These are phyloP conservation scores for Starmerella tilneyi DNA, from an alignment of 805 yeast species.

Conservation along the genomic window DNA sequence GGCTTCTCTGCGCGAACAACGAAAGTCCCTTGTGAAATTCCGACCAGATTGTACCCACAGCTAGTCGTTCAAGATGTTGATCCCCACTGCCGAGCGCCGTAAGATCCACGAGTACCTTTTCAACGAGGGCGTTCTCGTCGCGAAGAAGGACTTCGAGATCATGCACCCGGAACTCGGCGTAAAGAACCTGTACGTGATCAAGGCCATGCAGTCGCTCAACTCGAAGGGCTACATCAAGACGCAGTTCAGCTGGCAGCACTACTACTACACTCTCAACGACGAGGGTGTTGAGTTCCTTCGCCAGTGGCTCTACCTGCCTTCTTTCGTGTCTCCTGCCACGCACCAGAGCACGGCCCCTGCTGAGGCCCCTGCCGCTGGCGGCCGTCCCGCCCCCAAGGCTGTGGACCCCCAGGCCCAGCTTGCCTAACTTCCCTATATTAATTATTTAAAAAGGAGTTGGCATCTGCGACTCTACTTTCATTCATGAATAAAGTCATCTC, in stretches of 20 bases:
- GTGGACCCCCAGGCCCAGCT: constrained; percentile 33
- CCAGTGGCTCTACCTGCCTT: constrained; percentile 97
- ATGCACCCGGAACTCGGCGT: constrained; percentile 97
- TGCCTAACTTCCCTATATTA: constrained; percentile 24
- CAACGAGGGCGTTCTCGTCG: constrained; percentile 99
- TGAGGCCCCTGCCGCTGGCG: constrained; percentile 53
- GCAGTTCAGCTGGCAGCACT: constrained; percentile 99
- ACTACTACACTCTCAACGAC: constrained; percentile 99
- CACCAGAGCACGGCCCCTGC: constrained; percentile 72
- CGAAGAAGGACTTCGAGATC: constrained; percentile 97
- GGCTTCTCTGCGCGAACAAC: constrained; percentile 6
- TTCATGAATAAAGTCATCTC: constrained; percentile 3
- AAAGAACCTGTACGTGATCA: constrained; percentile 93
- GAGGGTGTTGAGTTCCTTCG: constrained; percentile 98
- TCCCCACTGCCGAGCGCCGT: constrained; percentile 99
- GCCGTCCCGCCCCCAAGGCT: constrained; percentile 20
- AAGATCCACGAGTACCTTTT: constrained; percentile 98
- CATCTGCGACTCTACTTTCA: constrained; percentile 4
- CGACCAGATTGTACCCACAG: constrained; percentile 13
- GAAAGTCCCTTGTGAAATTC: constrained; percentile 14
- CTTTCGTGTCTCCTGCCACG: constrained; percentile 96
- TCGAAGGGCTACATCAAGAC: constrained; percentile 99
- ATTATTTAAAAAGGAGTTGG: constrained; percentile 17
- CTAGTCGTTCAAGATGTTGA: constrained; percentile 60
- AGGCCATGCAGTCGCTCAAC: constrained; percentile 98